A percentile compares a stretch with the other conserved stretches of the same genome.
Evolutionary conservation across 768 basidiomycete species (phyloP).

Genomic region (Clitopilus passeckerianus): DNA sequence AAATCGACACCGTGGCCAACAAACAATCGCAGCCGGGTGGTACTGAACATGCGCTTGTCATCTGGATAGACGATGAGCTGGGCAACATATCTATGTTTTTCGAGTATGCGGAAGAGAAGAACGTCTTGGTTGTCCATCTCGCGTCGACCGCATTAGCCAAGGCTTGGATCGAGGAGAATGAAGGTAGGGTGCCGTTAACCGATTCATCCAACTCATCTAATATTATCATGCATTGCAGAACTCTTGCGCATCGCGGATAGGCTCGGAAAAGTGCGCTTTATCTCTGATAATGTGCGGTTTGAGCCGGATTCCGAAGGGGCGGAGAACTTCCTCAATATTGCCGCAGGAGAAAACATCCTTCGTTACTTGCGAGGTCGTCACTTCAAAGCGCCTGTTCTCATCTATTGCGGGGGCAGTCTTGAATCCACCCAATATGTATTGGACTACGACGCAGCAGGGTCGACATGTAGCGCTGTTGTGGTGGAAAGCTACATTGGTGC

Average conservation of each 20-base stretch:
- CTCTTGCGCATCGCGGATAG: slow-evolving; percentile 11
- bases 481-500: slow-evolving; percentile 9
- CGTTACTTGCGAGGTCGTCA: slow-evolving; percentile 16
- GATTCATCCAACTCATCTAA: too few relatives aligned
- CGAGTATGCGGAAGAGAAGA: slow-evolving; percentile 10
- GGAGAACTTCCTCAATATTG: slow-evolving; percentile 10
- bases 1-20: too few relatives aligned
- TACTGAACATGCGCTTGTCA: slow-evolving; percentile 13
- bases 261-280: slow-evolving; percentile 15
- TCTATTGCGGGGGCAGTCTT: slow-evolving; percentile 16
- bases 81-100: slow-evolving; percentile 11
- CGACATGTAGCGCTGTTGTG: slow-evolving; percentile 8
- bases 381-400: slow-evolving; percentile 17
- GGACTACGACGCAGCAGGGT: slow-evolving; percentile 13
- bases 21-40: too few relatives aligned
- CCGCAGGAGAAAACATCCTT: slow-evolving; percentile 16
- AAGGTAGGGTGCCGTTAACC: slow-evolving; percentile 8
- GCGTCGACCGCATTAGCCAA: slow-evolving; percentile 17
- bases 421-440: slow-evolving; percentile 14
- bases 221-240: slow-evolving; percentile 1
- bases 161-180: slow-evolving; percentile 19
- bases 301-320: slow-evolving; percentile 6
- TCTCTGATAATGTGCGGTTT: slow-evolving; percentile 15
- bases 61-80: slow-evolving; percentile 22
- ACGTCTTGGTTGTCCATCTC: slow-evolving; percentile 16